phyloP scores from a whole-genome alignment of 768 basidiomycete species.

The Mycena galericulata region DNA sequence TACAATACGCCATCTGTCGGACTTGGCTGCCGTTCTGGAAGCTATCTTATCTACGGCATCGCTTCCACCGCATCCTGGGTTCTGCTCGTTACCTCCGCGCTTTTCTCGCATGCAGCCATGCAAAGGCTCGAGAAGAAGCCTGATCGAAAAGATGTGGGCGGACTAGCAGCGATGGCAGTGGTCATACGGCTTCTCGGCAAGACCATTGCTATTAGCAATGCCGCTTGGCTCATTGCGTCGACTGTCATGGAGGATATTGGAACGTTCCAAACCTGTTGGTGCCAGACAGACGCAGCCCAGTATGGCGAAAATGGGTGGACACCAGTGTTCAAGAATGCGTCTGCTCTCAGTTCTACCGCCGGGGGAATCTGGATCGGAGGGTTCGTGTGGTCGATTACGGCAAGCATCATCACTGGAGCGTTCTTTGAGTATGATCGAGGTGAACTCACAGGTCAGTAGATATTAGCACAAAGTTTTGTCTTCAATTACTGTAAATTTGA shows the following conservation, averaged over 20 bases:
- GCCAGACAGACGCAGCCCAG: conserved; percentile 23
- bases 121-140: conserved; percentile 11
- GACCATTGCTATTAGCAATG: conserved; percentile 24
- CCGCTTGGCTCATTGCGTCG: conserved; percentile 30
- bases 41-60: conserved; percentile 44
- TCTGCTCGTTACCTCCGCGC: conserved; percentile 42
- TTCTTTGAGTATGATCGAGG: conserved; percentile 19
- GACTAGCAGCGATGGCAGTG: conserved; percentile 25
- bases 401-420: conserved; percentile 6
- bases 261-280: conserved; percentile 32
- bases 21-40: conserved; percentile 48
- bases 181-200: conserved; percentile 23
- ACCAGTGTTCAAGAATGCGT: conserved; percentile 13
- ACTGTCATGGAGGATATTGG: conserved; percentile 32
- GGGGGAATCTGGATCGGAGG: conserved; percentile 20
- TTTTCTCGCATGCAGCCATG: conserved; percentile 29
- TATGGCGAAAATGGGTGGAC: conserved; percentile 10
- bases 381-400: conserved; percentile 11
- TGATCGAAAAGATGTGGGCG: background rate
- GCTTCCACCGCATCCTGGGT: conserved; percentile 45
- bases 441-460: background rate
- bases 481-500: too few relatives aligned
- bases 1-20: conserved; percentile 38
- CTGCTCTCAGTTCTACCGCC: conserved; percentile 4
- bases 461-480: too few relatives aligned